Evolutionary conservation across 352 stramenopile genomes (phyloP), one percentile per base, ranked within the genome.

Genomic region (Globisporangium radiosum): DNA sequence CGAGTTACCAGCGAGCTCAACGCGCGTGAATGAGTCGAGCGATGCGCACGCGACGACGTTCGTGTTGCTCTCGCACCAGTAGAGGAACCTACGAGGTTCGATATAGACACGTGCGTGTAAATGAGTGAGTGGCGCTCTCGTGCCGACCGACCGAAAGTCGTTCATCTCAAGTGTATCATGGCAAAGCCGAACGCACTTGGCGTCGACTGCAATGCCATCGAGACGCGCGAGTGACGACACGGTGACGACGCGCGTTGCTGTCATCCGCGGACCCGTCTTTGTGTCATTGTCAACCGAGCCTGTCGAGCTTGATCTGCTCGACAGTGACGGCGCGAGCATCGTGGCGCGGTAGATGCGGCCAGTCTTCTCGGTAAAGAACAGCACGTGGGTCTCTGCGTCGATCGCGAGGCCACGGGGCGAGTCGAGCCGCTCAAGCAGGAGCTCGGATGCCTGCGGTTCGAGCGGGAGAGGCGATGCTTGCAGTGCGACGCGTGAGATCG

Each of bases 291-390:
- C 1, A 9, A 25, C 5, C 19, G 37, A 36, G 65, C 9, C 33
- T 49, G 0, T 33, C 44, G 40, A 72, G 17, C 17, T 19, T 19
- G 17, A 19, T 0, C 17, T 19, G 17, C 17, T 19, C 17, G 17
- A 19, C 17, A 19, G 17, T 19, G 17, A 19, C 17, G 42, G 42
- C 56, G 49, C 47, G 62, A 58, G 17, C 58, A 63, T 57, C 50
- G 47, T 57, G 47, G 60, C 60, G 38, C 73, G 54, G 54, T 76
- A 85, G 55, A 88, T 75, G 1, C 79, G 70, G 3, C 77, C 79
- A 10, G 78, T 91, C 49, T 88, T 89, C 65, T 89, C 78, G 0
- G 81, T 83, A n/a, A 83, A 87, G 65, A 78, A 91, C 2, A 91
- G 55, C 4, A 59, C 75, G 15, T 73, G 45, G 19, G 66, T 69